These are phyloP conservation scores for Mortierella polycephala DNA, from an alignment of 371 early-diverging fungal genomes.

Conservation along the genomic window DNA sequence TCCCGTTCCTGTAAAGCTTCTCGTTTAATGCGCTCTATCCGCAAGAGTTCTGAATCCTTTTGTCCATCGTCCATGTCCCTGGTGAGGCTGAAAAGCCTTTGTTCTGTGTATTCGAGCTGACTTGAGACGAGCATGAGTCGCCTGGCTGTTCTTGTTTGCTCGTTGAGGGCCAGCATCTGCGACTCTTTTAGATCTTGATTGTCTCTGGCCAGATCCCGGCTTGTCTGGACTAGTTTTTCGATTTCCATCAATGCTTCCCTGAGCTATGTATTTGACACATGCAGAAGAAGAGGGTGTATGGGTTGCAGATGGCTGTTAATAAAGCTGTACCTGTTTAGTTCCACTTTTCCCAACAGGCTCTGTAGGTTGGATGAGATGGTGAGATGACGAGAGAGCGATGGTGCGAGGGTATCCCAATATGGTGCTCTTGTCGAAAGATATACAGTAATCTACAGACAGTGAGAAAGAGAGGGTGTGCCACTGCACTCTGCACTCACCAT, in stretches of 20 bases:
- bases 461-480: too few species aligned
- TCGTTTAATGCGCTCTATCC: conserved; percentile 43
- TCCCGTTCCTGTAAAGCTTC: conserved; percentile 47
- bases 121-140: conserved; percentile 42
- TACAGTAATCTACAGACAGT: too few species aligned
- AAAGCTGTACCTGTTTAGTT: too few species aligned
- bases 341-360: too few species aligned
- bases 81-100: conserved; percentile 34
- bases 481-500: background rate
- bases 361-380: too few species aligned
- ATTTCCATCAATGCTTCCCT: conserved; percentile 42
- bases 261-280: conserved; percentile 24
- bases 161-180: conserved; percentile 34
- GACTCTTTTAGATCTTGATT: conserved; percentile 51
- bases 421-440: too few species aligned
- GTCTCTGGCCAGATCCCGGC: conserved; percentile 36
- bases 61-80: conserved; percentile 34
- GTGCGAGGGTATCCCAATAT: too few species aligned
- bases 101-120: conserved; percentile 51
- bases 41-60: conserved; percentile 32
- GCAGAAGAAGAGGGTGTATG: background rate
- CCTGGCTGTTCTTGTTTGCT: conserved; percentile 45
- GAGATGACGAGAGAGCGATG: too few species aligned
- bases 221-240: conserved; percentile 45
- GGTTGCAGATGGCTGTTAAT: too few species aligned